Evolutionary conservation across 2,329 filamentous ascomycete genomes (phyloP).

Genomic region (Cytospora chrysosperma): DNA sequence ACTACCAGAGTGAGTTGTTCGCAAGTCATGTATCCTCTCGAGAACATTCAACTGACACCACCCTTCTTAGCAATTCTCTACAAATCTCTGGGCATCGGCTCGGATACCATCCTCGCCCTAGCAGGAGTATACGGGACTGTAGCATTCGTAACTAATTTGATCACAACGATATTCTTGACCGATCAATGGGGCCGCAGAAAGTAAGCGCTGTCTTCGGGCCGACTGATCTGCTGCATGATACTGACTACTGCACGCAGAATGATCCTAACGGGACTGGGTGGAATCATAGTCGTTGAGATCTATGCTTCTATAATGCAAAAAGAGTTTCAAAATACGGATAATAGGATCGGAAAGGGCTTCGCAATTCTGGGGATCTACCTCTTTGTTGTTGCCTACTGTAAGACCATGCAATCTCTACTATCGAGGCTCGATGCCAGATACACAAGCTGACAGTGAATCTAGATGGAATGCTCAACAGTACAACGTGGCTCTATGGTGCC

Average conservation of each 20-base stretch:
- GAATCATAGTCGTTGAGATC: conserved; percentile 56
- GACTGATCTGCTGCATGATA: not conserved
- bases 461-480: conserved; percentile 53
- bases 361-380: conserved; percentile 59
- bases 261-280: conserved; percentile 52
- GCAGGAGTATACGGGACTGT: conserved; percentile 55
- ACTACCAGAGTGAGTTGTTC: conserved; percentile 26
- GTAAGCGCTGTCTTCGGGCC: conserved; percentile 29
- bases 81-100: conserved; percentile 51
- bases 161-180: conserved; percentile 52
- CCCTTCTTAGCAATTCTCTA: conserved; percentile 47
- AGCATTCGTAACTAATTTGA: conserved; percentile 48
- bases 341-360: conserved; percentile 57
- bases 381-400: conserved; percentile 56
- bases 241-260: conserved; percentile 38
- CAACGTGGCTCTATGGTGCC: conserved; percentile 55
- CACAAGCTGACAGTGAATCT: not conserved
- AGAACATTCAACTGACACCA: not conserved
- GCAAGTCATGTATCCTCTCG: not conserved
- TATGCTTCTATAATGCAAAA: conserved; percentile 60
- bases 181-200: conserved; percentile 60
- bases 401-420: conserved; percentile 24
- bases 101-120: conserved; percentile 50
- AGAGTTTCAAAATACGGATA: conserved; percentile 54
- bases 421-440: not conserved